Evolutionary conservation across 495 filamentous ascomycete genomes (phyloP).

Genomic region (Pyrenula massariospora): DNA sequence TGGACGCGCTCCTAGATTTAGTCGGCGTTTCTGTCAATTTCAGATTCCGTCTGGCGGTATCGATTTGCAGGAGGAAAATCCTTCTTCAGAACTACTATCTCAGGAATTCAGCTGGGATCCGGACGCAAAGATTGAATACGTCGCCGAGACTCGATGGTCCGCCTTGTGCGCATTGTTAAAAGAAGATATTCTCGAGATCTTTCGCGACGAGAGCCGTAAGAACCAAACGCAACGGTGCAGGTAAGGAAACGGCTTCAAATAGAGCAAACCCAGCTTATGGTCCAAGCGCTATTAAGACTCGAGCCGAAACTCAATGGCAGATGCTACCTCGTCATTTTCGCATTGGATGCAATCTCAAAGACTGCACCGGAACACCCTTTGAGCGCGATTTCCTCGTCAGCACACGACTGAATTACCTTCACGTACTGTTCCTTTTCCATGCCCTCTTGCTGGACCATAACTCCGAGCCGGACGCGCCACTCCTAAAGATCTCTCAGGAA

Average conservation of each 20-base stretch:
- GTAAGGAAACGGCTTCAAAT: no score
- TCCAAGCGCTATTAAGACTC: no score
- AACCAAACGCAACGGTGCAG: slow-evolving; percentile 4
- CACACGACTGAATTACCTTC: slow-evolving; percentile 26
- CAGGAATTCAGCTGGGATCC: no score
- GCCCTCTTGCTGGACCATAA: slow-evolving; percentile 18
- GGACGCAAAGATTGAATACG: slow-evolving; percentile 16
- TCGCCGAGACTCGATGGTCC: slow-evolving; percentile 27
- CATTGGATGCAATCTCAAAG: no score
- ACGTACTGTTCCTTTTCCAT: slow-evolving; percentile 26
- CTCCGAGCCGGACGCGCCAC: slow-evolving; percentile 18
- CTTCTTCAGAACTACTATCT: slow-evolving; percentile 4
- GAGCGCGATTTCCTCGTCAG: slow-evolving; percentile 23
- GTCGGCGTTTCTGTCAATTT: slow-evolving; percentile 27
- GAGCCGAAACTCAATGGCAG: no score
- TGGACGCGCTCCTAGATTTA: slow-evolving; percentile 30
- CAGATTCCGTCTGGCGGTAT: slow-evolving; percentile 16
- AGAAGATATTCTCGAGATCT: slow-evolving; percentile 26
- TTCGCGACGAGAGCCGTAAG: slow-evolving; percentile 15
- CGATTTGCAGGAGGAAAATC: slow-evolving; percentile 7
- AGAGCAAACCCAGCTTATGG: no score
- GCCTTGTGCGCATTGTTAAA: slow-evolving; percentile 26
- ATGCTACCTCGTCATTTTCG: no score
- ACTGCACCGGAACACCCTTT: no score
- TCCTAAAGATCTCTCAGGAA: slow-evolving; percentile 19